Evolutionary conservation across 2,329 filamentous ascomycete species (phyloP), one percentile per base, ranked within the genome.

Genomic region (Cryphonectria radicalis): DNA sequence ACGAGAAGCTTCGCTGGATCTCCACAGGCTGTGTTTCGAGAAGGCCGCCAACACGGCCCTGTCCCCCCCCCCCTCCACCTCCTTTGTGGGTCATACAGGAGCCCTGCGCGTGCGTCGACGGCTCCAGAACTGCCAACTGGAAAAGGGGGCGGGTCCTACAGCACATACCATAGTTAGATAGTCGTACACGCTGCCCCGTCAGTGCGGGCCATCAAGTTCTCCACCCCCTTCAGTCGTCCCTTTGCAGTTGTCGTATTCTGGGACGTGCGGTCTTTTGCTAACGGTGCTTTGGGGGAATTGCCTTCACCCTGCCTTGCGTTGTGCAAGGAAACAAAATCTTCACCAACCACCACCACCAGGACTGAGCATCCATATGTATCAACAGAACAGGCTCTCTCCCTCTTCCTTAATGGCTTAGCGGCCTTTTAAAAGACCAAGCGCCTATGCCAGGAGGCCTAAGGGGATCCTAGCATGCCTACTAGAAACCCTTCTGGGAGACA

Each of bases 41-140:
- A 72, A 72, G 67, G 22, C 57, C 67, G 32, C 63, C 70, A 70
- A 57, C 70, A 66, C 67, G 70, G 67, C 63, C 46, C 60, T 57
- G n/a, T 28, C 11, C 25, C 46, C 22, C 53, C 14, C 28, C 28
- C 28, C n/a, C n/a, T n/a, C n/a, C n/a, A n/a, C n/a, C 55, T 25
- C 46, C 55, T 42, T 17, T 5, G 43, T 65, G 63, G 63, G 63
- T 32, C 63, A 43, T 46, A 50, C 63, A 50, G 63, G 43, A 32
- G 62, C 63, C 66, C 63, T 66, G 67, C 63, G 59, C 43, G 28
- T 65, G 28, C 63, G 43, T 53, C 40, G 43, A 50, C 13, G 63
- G 43, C 43, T 50, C 63, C 43, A 65, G 63, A 42, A 40, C 19
- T n/a, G 62, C 35, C 40, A 22, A 6, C 40, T 42, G 37, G 46